Base-by-base conservation (phyloP, 2,329 filamentous ascomycete species). In the Diaporthe sp. region DNA sequence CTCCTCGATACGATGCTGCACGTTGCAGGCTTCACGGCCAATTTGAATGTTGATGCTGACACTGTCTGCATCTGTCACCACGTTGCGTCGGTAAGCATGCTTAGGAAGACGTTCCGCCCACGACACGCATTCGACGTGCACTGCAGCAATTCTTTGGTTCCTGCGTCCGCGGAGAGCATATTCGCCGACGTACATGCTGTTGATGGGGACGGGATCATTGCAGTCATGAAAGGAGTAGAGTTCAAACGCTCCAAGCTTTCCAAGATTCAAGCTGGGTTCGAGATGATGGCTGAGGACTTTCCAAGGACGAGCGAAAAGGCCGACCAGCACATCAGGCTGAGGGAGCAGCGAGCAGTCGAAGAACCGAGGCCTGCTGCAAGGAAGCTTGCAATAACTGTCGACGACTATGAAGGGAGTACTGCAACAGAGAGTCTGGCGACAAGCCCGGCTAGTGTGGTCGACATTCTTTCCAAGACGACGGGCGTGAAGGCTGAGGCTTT, bases 201-300 rank as follows among this genome's bases (percentile, higher is more conserved):
- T 15, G 62, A 68, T 2, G 25, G 31, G 8, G 31, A 51, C 5
- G 62, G 62, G 19, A 17, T 51, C 15, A 51, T 68, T 34, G 62
- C 42, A 37, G 25, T 37, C 4, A 51, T 68, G 44, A 51, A 51
- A 25, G 62, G 62, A 34, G 44, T 67, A 1, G 37, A 46, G 25
- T 68, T 68, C 62, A 68, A 68, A 51, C 22, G 58, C 37, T 61
- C 58, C 37, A 34, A 51, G 42, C 42, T 68, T 34, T 51, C 62
- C 2, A 61, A 61, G n/a, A 12, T 61, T 13, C 58, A 61, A 44
- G 58, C 58, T 42, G 58, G 58, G 1, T 61, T 61, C 10, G 58
- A 61, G 10, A 42, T 42, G 12, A 25, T 61, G 19, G 58, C 58
- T 25, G 58, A 42, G 6, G 37, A 42, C 22, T 25, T 28, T 28